Evolutionary conservation across 371 early-diverging fungal species (phyloP), one percentile per base, ranked within the genome.

Genomic region (Funneliformis caledonium): DNA sequence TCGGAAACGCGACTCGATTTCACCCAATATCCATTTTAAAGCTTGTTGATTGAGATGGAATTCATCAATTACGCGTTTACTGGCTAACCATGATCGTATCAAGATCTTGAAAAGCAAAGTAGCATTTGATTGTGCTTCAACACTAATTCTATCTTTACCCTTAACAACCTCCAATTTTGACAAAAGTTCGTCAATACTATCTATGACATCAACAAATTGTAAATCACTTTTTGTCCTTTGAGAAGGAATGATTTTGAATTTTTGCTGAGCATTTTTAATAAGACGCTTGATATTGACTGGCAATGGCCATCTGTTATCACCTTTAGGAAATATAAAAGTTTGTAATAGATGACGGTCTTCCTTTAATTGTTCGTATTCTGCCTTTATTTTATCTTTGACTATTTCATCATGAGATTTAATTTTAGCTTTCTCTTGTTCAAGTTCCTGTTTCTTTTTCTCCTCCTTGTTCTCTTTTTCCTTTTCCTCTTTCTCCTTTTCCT

Each of bases 1-100:
- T 82, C 94, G 90, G 88, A 98, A 98, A 16, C 98, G 91, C 10
- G 92, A 87, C 83, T 95, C 94, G 76, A 99, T 96, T 87, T 98
- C 97, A 48, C 97, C 96, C 68, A 99, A 84, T 52, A 99, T 87
- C 96, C 96, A 98, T 84, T 97, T 94, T 83, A 99, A 99, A 4
- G 97, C 96, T 82, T 95, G 93, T 22, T 91, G 84, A 22, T 87
- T 94, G 80, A 99, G 85, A 81, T 93, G 95, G 89, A 88, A 97
- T 87, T 97, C 95, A 85, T 97, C 96, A 62, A 98, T 88, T 3
- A 98, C 96, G 77, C 96, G 90, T 83, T 93, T 93, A 5, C 93
- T 88, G 16, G 97, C 91, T 81, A 99, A 88, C 4, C 92, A 92
- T 10, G 96, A 95, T 45, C 98, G 92, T 33, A 98, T 83, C 81